These are phyloP conservation scores for Beta macrorhiza DNA, from an alignment of 179 eudicot species.

Conservation along the genomic window DNA sequence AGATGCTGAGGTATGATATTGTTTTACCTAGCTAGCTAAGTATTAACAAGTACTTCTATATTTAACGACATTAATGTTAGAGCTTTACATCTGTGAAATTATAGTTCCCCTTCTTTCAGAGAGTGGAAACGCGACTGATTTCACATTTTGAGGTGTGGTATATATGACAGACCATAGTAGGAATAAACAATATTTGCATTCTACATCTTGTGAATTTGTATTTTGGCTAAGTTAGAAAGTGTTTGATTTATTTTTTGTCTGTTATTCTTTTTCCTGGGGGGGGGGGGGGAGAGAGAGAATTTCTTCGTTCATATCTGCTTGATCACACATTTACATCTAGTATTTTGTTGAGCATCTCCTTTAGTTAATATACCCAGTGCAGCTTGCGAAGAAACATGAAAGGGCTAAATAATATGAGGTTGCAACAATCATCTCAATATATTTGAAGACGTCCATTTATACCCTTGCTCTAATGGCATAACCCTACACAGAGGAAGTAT, in stretches of 20 bases:
- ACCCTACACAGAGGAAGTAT: background rate
- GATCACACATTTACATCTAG: background rate
- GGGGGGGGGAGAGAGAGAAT: background rate
- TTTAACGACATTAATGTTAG: too few relatives aligned
- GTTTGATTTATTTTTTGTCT: too few relatives aligned
- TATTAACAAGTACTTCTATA: background rate
- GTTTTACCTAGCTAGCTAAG: background rate
- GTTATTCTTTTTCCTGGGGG: background rate
- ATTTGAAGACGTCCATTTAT: background rate
- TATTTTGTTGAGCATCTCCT: background rate
- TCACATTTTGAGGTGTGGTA: background rate
- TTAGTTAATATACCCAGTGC: background rate
- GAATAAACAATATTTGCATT: background rate
- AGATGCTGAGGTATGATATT: conserved; percentile 69
- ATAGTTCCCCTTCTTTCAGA: too few relatives aligned
- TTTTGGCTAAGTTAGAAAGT: too few relatives aligned
- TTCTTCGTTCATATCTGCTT: background rate
- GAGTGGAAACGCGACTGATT: background rate
- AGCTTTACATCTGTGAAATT: too few relatives aligned
- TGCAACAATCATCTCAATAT: background rate
- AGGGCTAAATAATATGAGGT: background rate
- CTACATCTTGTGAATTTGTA: background rate
- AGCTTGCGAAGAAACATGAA: background rate
- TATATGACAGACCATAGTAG: background rate
- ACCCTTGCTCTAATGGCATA: background rate